Base-by-base conservation (phyloP, 345 rosid species). In the Cardamine chenopodiifolia region DNA sequence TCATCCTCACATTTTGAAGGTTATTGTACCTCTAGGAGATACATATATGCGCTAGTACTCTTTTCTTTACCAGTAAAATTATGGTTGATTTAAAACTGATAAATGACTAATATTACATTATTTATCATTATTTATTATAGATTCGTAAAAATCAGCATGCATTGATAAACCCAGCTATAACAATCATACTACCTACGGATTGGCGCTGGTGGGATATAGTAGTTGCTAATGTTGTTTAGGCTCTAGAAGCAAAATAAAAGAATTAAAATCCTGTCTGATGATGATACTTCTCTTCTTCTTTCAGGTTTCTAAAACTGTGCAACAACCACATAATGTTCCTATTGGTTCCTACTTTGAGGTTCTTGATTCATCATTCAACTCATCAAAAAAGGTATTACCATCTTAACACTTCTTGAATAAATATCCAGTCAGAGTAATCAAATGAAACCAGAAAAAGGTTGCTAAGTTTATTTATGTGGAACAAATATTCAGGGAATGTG, bases 71-170 rank as follows among this genome's bases (percentile, higher is more conserved):
- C 55, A 29, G 20, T 37, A 6, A 0, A 35, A 42, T 62, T 53
- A 14, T 53, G 68, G 52, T 32, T 69, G 57, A 64, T 64, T 25
- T 5, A 48, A n/a, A n/a, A 31, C 42, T 20, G 31, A 32, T 73
- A 59, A 22, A 1, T 5, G 62, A 66, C 10, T 50, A 20, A 48
- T 17, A 11, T 20, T 25, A 7, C 53, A 39, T 44, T 47, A 25
- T 59, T 6, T 56, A 17, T 66, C 13, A 57, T 39, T 71, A 54
- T 59, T 71, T 77, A 62, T 52, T 71, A 65, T 80, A 95, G 99
- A 90, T 95, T 68, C 89, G 93, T 35, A 89, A 90, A 82, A 95
- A 97, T 83, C 98, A 95, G 78, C 99, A 95, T 81, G 99, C 99
- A 65, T 74, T 90, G 78, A 95, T 95, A 70, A 95, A 95, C 85